phyloP scores from a whole-genome alignment of 2,329 filamentous ascomycete genomes.

The Fusarium xyrophilum region DNA sequence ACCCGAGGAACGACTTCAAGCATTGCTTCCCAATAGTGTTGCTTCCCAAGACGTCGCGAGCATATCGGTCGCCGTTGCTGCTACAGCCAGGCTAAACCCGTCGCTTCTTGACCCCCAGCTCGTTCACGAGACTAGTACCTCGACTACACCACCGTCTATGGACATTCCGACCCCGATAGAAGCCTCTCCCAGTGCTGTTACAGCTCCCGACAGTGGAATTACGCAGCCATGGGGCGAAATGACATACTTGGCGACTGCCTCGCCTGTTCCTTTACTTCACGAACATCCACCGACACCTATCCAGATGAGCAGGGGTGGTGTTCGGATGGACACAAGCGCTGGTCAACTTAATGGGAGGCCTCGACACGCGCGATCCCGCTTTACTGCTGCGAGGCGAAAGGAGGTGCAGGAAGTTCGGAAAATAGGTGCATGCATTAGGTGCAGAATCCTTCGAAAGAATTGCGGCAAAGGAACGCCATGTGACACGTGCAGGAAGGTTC shows the following conservation, averaged over 20 bases:
- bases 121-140: constrained; percentile 43
- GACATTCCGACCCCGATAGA: constrained; percentile 35
- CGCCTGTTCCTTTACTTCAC: constrained; percentile 43
- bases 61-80: constrained; percentile 63
- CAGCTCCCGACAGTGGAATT: constrained; percentile 35
- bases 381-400: constrained; percentile 64
- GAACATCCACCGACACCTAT: constrained; percentile 45
- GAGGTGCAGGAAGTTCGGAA: constrained; percentile 71
- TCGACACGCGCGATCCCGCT: constrained; percentile 63
- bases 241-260: constrained; percentile 54
- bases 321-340: constrained; percentile 60
- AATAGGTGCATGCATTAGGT: constrained; percentile 70
- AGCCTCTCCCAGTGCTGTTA: constrained; percentile 32
- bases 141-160: constrained; percentile 43
- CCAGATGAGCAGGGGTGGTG: constrained; percentile 54
- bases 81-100: constrained; percentile 61
- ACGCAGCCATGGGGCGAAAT: constrained; percentile 62
- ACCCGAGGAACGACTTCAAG: constrained; percentile 59
- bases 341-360: constrained; percentile 55
- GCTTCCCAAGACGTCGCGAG: constrained; percentile 55
- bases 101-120: constrained; percentile 62
- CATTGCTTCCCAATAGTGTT: constrained; percentile 50
- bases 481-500: constrained; percentile 67
- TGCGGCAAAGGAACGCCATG: constrained; percentile 70
- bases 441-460: constrained; percentile 70